Percentiles rank a stretch among this genome's conserved stretches.
Conservation (phyloP, 1,284 basidiomycete species). For the Irpex lacteus region DNA sequence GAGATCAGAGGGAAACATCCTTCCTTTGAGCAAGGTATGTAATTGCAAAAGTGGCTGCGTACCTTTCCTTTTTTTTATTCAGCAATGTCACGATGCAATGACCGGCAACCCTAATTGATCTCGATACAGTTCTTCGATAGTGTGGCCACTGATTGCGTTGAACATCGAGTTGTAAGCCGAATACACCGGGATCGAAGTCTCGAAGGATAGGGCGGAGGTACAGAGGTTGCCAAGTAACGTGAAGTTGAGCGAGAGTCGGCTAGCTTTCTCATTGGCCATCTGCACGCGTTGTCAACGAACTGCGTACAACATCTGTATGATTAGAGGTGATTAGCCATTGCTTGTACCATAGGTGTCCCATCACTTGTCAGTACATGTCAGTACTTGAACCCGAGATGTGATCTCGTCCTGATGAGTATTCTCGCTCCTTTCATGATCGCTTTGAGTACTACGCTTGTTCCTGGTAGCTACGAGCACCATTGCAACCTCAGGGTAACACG, state of each 20-base stretch:
- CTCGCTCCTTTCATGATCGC: no score
- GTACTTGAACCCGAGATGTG: neutral
- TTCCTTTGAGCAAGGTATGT: constrained; percentile 76
- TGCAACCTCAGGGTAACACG: no score
- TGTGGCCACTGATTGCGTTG: constrained; percentile 67
- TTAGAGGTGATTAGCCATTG: no score
- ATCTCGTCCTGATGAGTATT: no score
- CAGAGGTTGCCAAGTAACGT: neutral
- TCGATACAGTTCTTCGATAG: constrained; percentile 29
- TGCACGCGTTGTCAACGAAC: neutral
- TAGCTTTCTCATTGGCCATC: neutral
- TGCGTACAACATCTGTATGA: neutral
- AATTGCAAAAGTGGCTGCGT: neutral
- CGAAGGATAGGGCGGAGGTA: neutral
- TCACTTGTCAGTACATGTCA: no score
- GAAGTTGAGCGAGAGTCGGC: neutral
- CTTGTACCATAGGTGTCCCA: no score
- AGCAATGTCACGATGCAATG: neutral
- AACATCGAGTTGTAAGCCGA: constrained; percentile 60
- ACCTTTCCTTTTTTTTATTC: no score
- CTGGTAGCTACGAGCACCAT: neutral
- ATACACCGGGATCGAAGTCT: neutral
- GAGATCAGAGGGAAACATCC: constrained; percentile 81
- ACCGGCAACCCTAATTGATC: neutral
- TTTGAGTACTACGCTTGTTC: neutral